phyloP scores from a whole-genome alignment of 768 basidiomycete genomes.

The Postia placenta region DNA sequence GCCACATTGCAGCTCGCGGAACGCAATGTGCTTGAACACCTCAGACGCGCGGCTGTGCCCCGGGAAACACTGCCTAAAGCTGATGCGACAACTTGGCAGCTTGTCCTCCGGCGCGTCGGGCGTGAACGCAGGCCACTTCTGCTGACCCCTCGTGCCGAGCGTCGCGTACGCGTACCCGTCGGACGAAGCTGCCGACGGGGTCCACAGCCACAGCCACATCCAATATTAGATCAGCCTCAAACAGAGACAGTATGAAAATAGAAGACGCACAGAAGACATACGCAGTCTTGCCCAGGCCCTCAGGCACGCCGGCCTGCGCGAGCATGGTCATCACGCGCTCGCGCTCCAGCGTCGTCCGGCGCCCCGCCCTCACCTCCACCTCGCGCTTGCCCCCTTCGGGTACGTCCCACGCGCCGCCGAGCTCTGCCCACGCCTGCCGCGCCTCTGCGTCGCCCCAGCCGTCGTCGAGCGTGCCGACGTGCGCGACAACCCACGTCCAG shows the following conservation, averaged over 20 bases:
- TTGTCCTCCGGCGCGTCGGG: conserved; percentile 3
- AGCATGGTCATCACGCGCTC: conserved; percentile 15
- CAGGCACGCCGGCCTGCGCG: conserved; percentile 10
- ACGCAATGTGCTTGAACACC: conserved; percentile 29
- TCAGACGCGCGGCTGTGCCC: conserved; percentile 17
- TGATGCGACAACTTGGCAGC: conserved; percentile 16
- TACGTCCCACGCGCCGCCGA: conserved; percentile 18
- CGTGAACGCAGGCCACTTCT: conserved; percentile 12
- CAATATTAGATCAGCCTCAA: background rate
- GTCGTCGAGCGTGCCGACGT: conserved; percentile 22
- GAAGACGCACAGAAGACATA: conserved; percentile 18
- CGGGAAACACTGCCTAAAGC: conserved; percentile 18
- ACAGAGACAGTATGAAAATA: background rate
- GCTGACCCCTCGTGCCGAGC: conserved; percentile 5
- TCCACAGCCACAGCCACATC: no score
- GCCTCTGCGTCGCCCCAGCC: conserved; percentile 13
- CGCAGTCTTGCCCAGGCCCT: conserved; percentile 12
- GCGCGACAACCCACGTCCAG: conserved; percentile 32
- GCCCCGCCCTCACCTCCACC: conserved; percentile 9
- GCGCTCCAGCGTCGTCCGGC: conserved; percentile 14
- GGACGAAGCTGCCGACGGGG: conserved; percentile 18
- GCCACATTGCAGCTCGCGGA: conserved; percentile 27
- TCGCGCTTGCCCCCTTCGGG: conserved; percentile 1
- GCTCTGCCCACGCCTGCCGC: conserved; percentile 24
- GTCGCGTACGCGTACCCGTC: conserved; percentile 30